These are phyloP conservation scores for Phragmites australis DNA, from an alignment of 176 grass and related monocot species.

Conservation along the genomic window DNA sequence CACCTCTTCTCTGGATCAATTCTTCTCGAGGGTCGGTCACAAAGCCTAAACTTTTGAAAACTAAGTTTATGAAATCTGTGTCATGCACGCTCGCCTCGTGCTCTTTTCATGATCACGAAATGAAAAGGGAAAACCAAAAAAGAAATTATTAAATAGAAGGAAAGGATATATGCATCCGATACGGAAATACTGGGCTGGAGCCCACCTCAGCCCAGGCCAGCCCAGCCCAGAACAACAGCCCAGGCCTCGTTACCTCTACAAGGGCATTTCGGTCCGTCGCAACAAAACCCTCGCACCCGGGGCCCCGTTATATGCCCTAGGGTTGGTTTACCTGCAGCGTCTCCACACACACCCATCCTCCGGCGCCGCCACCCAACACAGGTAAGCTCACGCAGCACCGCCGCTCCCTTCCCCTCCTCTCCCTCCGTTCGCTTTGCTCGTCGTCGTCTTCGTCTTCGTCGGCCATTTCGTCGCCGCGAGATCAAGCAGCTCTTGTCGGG, in stretches of 20 bases:
- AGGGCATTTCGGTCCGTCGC: slow-evolving; percentile 38
- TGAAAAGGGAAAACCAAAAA: neutral
- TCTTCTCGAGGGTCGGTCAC: too few relatives aligned
- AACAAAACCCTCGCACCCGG: slow-evolving; percentile 29
- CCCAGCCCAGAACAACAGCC: neutral
- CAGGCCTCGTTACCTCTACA: neutral
- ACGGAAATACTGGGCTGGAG: neutral
- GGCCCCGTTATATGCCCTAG: slow-evolving; percentile 38
- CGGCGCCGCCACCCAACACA: slow-evolving; percentile 17
- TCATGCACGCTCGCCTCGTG: neutral
- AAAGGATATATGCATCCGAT: neutral
- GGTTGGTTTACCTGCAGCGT: slow-evolving; percentile 48
- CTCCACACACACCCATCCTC: neutral
- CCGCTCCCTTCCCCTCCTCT: neutral
- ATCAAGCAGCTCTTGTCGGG: too few relatives aligned
- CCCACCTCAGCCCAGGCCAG: neutral
- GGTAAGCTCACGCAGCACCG: neutral
- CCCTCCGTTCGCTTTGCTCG: neutral
- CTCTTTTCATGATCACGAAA: neutral
- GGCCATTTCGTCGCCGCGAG: neutral
- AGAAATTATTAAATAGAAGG: too few relatives aligned
- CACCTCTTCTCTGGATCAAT: too few relatives aligned
- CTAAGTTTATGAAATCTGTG: neutral
- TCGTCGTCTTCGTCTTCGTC: neutral
- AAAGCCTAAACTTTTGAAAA: too few relatives aligned